A percentile compares a stretch with the other conserved stretches of the same genome.
These are phyloP conservation scores for Tilletiopsis washingtonensis DNA, from an alignment of 1,284 basidiomycete species.

Conservation along the genomic window DNA sequence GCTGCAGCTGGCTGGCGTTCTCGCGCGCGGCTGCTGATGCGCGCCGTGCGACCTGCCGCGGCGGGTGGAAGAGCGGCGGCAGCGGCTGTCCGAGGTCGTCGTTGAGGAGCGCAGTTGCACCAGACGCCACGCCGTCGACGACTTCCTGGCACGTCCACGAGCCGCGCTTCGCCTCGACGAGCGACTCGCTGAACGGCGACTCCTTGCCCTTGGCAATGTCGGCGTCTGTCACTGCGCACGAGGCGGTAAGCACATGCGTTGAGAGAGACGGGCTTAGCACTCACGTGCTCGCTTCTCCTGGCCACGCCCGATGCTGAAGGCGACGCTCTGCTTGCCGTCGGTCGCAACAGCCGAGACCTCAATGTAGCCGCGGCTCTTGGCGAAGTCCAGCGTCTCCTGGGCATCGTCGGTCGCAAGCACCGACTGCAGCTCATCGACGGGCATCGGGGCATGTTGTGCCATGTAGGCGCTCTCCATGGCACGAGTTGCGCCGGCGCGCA, in stretches of 20 bases:
- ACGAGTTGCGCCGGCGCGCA: slow-evolving; percentile 53
- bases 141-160: slow-evolving; percentile 61
- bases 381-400: slow-evolving; percentile 12
- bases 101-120: slow-evolving; percentile 6
- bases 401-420: slow-evolving; percentile 27
- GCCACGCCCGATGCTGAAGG: slow-evolving; percentile 50
- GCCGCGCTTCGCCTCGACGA: slow-evolving; percentile 66
- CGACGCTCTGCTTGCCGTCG: slow-evolving; percentile 49
- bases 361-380: slow-evolving; percentile 11
- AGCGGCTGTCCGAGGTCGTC: not conserved
- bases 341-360: slow-evolving; percentile 9
- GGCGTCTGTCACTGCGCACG: slow-evolving; percentile 49
- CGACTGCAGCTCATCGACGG: slow-evolving; percentile 17
- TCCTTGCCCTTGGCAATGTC: slow-evolving; percentile 28
- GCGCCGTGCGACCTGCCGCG: not conserved
- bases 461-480: slow-evolving; percentile 52
- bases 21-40: too few species aligned
- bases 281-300: not conserved
- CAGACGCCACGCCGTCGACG: slow-evolving; percentile 59
- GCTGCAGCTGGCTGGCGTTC: too few species aligned
- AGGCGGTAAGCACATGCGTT: slow-evolving; percentile 51
- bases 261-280: not conserved
- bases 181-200: slow-evolving; percentile 52
- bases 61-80: not conserved
- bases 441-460: slow-evolving; percentile 40